These are phyloP conservation scores for Blastocrithidia nonstop DNA, from an alignment of 208 protist species.

Conservation along the genomic window DNA sequence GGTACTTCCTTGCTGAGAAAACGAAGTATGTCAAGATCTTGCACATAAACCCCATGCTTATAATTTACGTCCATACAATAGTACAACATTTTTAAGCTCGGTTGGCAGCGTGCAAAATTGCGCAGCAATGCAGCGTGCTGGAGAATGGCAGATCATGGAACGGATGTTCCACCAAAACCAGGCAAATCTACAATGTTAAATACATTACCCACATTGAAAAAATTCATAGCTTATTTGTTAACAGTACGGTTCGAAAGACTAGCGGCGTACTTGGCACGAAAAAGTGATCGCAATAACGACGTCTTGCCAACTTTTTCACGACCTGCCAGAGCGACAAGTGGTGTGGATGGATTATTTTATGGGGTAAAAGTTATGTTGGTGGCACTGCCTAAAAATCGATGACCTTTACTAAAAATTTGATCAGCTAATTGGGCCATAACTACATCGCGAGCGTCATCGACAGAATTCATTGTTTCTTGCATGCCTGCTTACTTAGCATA, in stretches of 20 bases:
- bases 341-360: conserved; percentile 70
- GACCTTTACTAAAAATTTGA: conserved; percentile 71
- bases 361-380: conserved; percentile 71
- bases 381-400: conserved; percentile 49
- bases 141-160: conserved; percentile 68
- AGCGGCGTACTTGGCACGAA: conserved; percentile 47
- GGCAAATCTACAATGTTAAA: conserved; percentile 78
- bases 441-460: conserved; percentile 49
- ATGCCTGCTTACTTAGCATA: conserved; percentile 27
- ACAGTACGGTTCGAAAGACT: conserved; percentile 55
- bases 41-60: conserved; percentile 67
- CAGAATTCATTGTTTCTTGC: conserved; percentile 12
- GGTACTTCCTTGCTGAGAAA: conserved; percentile 72
- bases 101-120: conserved; percentile 65
- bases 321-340: conserved; percentile 61
- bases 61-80: conserved; percentile 86
- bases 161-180: conserved; percentile 62
- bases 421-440: conserved; percentile 61
- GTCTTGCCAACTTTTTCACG: conserved; percentile 55
- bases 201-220: conserved; percentile 70
- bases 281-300: conserved; percentile 61
- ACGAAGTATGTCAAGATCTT: conserved; percentile 74
- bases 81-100: conserved; percentile 82
- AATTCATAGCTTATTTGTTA: conserved; percentile 76
- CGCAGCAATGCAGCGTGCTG: conserved; percentile 71